phyloP scores from a whole-genome alignment of 345 rosid species.

The Lepidium africanum region DNA sequence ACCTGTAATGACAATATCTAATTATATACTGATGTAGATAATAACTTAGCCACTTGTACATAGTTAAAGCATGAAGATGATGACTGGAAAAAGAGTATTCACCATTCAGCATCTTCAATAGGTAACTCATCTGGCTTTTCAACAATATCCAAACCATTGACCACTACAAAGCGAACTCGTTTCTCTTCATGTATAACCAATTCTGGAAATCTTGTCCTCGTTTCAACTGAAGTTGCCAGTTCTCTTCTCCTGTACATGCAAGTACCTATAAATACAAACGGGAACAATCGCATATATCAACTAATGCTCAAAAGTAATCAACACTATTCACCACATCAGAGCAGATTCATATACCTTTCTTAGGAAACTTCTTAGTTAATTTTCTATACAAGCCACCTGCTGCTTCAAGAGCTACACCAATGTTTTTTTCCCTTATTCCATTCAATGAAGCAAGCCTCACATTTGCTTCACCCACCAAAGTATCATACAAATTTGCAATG shows the following conservation, averaged over 20 bases:
- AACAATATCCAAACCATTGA: conserved; percentile 85
- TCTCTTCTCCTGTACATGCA: conserved; percentile 82
- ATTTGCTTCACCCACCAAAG: conserved; percentile 70
- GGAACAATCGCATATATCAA: not conserved
- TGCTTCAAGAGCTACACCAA: conserved; percentile 92
- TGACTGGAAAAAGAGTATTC: not conserved
- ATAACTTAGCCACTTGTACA: not conserved
- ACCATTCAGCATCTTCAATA: conserved; percentile 87
- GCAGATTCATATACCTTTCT: conserved; percentile 48
- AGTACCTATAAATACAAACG: conserved; percentile 39
- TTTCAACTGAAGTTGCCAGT: conserved; percentile 85
- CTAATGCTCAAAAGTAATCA: not conserved
- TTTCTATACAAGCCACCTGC: conserved; percentile 90
- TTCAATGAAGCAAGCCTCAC: conserved; percentile 62
- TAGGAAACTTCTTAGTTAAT: conserved; percentile 82
- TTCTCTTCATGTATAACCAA: conserved; percentile 92
- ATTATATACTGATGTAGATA: conserved; percentile 1
- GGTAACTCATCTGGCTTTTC: conserved; percentile 66
- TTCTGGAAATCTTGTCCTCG: conserved; percentile 90
- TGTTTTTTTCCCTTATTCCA: conserved; percentile 73
- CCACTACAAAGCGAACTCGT: conserved; percentile 89
- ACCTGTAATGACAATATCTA: conserved; percentile 43
- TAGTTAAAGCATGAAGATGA: not conserved
- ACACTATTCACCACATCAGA: not conserved
- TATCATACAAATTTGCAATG: conserved; percentile 83